Conservation (phyloP, 2,329 filamentous ascomycete genomes). For the Fusarium sp. region DNA sequence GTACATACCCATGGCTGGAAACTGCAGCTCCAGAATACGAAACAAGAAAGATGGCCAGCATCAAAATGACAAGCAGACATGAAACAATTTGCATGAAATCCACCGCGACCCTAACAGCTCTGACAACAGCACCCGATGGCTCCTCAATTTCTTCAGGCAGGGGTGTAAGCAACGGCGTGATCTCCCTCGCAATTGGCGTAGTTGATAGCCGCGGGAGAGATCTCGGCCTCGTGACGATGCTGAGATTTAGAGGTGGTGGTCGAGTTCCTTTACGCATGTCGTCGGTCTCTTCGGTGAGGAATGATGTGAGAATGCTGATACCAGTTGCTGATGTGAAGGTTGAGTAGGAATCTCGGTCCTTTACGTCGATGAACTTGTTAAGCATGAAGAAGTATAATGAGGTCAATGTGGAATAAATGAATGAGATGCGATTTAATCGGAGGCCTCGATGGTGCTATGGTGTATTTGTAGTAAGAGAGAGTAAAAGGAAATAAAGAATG, state of each 20-base stretch:
- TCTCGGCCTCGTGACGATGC: constrained; percentile 43
- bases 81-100: constrained; percentile 50
- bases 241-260: constrained; percentile 52
- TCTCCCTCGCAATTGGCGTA: constrained; percentile 41
- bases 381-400: constrained; percentile 37
- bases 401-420: neutral
- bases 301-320: constrained; percentile 22
- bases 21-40: constrained; percentile 42
- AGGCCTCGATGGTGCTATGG: constrained; percentile 22
- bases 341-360: constrained; percentile 33
- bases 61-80: constrained; percentile 49
- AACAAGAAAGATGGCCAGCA: constrained; percentile 51
- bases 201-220: constrained; percentile 42
- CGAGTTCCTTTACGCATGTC: constrained; percentile 49
- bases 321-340: constrained; percentile 30
- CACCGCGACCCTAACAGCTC: constrained; percentile 47
- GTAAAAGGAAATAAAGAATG: constrained; percentile 16
- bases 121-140: constrained; percentile 38
- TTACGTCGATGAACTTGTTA: constrained; percentile 23
- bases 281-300: constrained; percentile 21
- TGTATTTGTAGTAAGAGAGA: constrained; percentile 2
- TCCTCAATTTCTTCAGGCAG: constrained; percentile 44
- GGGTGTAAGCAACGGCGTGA: constrained; percentile 42
- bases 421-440: constrained; percentile 4
- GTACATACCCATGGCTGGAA: constrained; percentile 39